phyloP scores from a whole-genome alignment of 2,329 filamentous ascomycete genomes.

The Scolecobasidium constrictum region DNA sequence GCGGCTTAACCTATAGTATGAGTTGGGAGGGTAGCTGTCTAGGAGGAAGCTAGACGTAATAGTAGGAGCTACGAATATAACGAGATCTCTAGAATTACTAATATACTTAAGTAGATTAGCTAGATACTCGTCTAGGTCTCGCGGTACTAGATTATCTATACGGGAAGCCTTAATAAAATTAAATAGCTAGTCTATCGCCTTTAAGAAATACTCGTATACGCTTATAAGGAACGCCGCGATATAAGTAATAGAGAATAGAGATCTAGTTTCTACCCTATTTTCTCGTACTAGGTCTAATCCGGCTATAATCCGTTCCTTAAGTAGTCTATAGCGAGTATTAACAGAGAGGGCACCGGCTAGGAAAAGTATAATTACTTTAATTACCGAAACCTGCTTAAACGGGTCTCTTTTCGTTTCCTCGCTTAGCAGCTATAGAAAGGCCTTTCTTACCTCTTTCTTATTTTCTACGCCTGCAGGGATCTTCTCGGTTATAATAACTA shows the following conservation, averaged over 20 bases:
- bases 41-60: slow-evolving; percentile 16
- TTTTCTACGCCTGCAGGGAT: slow-evolving; percentile 12
- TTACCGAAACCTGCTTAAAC: slow-evolving; percentile 11
- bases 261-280: slow-evolving; percentile 9
- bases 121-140: slow-evolving; percentile 14
- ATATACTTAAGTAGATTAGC: slow-evolving; percentile 16
- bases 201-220: slow-evolving; percentile 12
- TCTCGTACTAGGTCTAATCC: slow-evolving; percentile 12
- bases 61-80: slow-evolving; percentile 15
- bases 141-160: slow-evolving; percentile 11
- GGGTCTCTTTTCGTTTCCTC: slow-evolving; percentile 15
- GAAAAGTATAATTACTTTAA: slow-evolving; percentile 14
- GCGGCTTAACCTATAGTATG: slow-evolving; percentile 9
- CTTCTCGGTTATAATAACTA: slow-evolving; percentile 18
- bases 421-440: slow-evolving; percentile 16
- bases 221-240: slow-evolving; percentile 13
- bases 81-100: slow-evolving; percentile 12
- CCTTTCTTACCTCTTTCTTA: slow-evolving; percentile 14
- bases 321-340: slow-evolving; percentile 11
- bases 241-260: slow-evolving; percentile 13
- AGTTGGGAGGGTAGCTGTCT: slow-evolving; percentile 15
- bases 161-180: slow-evolving; percentile 15
- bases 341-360: slow-evolving; percentile 3
- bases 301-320: slow-evolving; percentile 14
- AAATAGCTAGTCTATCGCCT: slow-evolving; percentile 12